These are phyloP conservation scores for Polychytrium aggregatum DNA, from an alignment of 192 early-diverging fungal species.

Conservation along the genomic window DNA sequence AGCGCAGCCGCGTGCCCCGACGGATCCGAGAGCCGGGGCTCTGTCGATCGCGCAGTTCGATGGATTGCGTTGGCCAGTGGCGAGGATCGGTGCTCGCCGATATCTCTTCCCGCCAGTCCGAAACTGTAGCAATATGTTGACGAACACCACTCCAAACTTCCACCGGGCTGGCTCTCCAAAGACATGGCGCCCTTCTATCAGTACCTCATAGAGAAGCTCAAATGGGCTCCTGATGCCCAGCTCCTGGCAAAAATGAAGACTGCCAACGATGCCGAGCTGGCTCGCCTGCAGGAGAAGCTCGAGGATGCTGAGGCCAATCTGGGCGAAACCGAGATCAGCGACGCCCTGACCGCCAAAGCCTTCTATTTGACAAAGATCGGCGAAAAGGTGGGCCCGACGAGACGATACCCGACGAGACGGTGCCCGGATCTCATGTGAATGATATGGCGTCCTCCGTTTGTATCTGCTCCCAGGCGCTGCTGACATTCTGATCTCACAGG, in stretches of 20 bases:
- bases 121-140: no score
- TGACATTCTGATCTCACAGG: conserved; percentile 29
- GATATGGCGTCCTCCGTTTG: no score
- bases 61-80: no score
- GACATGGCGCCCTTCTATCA: conserved; percentile 83
- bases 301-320: conserved; percentile 86
- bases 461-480: no score
- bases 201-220: conserved; percentile 49
- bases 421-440: no score
- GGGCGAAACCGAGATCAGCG: conserved; percentile 82
- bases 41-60: no score
- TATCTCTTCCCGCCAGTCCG: no score
- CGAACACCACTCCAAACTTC: no score
- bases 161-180: conserved; percentile 14
- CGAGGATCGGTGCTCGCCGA: no score
- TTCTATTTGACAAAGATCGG: conserved; percentile 88
- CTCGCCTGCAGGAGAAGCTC: conserved; percentile 68
- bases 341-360: conserved; percentile 80
- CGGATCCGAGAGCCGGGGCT: no score
- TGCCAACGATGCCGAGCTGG: conserved; percentile 69
- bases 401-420: no score
- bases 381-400: conserved; percentile 63
- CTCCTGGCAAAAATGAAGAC: conserved; percentile 40
- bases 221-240: conserved; percentile 40
- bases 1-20: conserved; percentile 18